phyloP scores from a whole-genome alignment of 2,329 filamentous ascomycete species.

The Cyphellophora attinorum region DNA sequence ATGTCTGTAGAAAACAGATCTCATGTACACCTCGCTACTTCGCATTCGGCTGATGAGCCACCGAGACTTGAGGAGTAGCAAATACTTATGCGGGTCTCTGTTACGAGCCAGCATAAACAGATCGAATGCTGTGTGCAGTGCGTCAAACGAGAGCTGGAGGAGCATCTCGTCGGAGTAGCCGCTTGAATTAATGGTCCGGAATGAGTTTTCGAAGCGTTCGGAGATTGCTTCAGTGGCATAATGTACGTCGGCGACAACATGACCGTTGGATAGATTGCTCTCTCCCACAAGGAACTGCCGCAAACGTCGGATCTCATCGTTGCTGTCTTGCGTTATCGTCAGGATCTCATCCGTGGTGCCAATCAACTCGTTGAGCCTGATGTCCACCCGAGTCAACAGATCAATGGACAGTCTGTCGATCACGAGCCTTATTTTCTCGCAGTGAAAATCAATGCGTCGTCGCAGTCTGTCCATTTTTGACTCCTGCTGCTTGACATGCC shows the following conservation, averaged over 20 bases:
- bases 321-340: conserved; percentile 2
- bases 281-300: background rate
- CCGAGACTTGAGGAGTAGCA: conserved; percentile 4
- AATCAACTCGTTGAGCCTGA: conserved; percentile 4
- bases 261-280: conserved; percentile 1
- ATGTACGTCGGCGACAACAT: conserved; percentile 2
- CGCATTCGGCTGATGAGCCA: conserved; percentile 2
- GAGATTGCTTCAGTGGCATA: conserved; percentile 1
- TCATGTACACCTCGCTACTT: conserved; percentile 1
- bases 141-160: conserved; percentile 3
- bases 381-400: conserved; percentile 4
- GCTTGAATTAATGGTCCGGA: background rate
- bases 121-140: conserved; percentile 3
- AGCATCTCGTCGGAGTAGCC: background rate
- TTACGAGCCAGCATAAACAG: conserved; percentile 1
- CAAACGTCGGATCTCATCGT: conserved; percentile 2
- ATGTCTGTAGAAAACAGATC: conserved; percentile 4
- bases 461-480: conserved; percentile 3
- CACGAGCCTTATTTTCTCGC: conserved; percentile 5
- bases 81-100: conserved; percentile 5
- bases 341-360: conserved; percentile 3
- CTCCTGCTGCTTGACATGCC: conserved; percentile 4
- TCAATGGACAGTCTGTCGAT: conserved; percentile 5
- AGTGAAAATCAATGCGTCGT: conserved; percentile 3
- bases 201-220: conserved; percentile 1